A percentile compares a stretch with the other conserved stretches of the same genome.
Conservation (phyloP, 495 filamentous ascomycete genomes). For the Trypethelium eluteriae region DNA sequence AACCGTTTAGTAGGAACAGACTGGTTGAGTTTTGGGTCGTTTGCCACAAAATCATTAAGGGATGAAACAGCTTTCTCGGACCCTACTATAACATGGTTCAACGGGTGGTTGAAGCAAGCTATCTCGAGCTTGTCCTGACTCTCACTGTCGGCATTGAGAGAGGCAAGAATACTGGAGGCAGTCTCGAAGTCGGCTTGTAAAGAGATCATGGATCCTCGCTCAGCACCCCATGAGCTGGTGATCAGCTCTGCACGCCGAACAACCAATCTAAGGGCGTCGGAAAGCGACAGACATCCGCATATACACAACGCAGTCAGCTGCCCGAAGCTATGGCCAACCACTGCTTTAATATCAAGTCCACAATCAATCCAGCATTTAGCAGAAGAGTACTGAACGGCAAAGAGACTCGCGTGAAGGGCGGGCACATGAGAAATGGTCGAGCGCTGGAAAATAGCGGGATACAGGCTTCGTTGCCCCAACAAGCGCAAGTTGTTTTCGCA, state of each 20-base stretch:
- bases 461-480: neutral
- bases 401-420: conserved; percentile 22
- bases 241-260: neutral
- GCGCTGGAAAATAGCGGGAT: neutral
- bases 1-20: neutral
- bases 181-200: neutral
- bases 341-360: conserved; percentile 33
- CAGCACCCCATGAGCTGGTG: neutral
- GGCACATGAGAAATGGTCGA: neutral
- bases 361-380: conserved; percentile 42
- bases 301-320: conserved; percentile 41
- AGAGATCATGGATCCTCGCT: neutral
- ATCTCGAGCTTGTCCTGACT: neutral
- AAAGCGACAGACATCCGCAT: conserved; percentile 34
- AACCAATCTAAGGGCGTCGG: conserved; percentile 26
- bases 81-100: neutral
- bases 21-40: neutral
- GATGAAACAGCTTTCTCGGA: neutral
- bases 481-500: neutral
- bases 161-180: neutral
- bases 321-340: conserved; percentile 47
- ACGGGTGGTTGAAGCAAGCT: neutral
- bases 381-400: conserved; percentile 43
- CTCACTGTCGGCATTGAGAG: neutral
- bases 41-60: neutral